Evolutionary conservation across 2,329 filamentous ascomycete species (phyloP).

Genomic region (Aulographum hederae): DNA sequence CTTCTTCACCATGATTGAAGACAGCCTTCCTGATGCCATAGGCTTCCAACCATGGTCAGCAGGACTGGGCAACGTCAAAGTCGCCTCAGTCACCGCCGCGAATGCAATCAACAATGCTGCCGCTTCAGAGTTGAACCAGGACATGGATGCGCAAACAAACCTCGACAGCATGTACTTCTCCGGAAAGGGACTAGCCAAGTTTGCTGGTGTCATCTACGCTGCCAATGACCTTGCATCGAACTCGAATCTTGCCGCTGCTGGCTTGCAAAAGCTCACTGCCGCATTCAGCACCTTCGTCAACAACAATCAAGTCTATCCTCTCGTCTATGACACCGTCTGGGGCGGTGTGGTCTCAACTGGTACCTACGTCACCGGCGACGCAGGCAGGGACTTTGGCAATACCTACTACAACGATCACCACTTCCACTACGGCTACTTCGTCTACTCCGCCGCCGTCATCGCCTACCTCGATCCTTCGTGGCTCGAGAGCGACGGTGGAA

Average conservation of each 20-base stretch:
- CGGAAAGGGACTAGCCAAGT: constrained; percentile 38
- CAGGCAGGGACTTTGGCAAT: constrained; percentile 73
- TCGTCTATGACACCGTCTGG: constrained; percentile 46
- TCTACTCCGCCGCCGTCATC: constrained; percentile 70
- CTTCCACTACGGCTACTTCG: constrained; percentile 64
- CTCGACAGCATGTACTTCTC: constrained; percentile 83
- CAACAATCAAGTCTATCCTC: constrained; percentile 25
- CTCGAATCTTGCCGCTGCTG: constrained; percentile 26
- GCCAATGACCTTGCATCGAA: constrained; percentile 34
- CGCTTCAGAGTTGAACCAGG: constrained; percentile 54
- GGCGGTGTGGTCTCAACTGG: constrained; percentile 65
- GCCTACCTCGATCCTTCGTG: constrained; percentile 60
- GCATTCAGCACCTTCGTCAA: constrained; percentile 28
- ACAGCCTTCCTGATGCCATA: constrained; percentile 51
- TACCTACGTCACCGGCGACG: constrained; percentile 43
- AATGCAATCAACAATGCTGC: constrained; percentile 42
- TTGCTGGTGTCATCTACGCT: constrained; percentile 24
- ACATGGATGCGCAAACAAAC: constrained; percentile 55
- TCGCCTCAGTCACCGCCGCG: constrained; percentile 30
- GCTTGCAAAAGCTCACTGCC: constrained; percentile 29
- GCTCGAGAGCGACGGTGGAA: constrained; percentile 33
- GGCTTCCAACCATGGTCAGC: constrained; percentile 64
- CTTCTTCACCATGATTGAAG: constrained; percentile 49
- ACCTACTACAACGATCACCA: constrained; percentile 58
- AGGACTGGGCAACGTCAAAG: constrained; percentile 16